These are phyloP conservation scores for Paramecium caudatum DNA, from an alignment of 73 alveolate genomes.

Conservation along the genomic window DNA sequence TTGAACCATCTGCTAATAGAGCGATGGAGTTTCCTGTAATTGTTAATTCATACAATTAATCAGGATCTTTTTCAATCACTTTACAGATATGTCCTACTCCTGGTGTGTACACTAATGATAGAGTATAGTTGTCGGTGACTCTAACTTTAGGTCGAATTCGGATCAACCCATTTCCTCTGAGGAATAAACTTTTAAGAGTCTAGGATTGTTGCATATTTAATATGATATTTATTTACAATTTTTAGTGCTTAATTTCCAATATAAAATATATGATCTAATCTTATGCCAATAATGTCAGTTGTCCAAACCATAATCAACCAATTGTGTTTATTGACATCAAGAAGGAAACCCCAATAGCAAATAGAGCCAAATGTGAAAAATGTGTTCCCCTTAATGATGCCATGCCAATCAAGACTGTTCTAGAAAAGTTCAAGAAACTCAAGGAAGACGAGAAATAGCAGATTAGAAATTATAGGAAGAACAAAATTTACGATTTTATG, in stretches of 20 bases:
- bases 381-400: conserved; percentile 13
- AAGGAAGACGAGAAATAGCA: conserved; percentile 3
- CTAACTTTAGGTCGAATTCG: conserved; percentile 31
- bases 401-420: not conserved
- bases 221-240: not conserved
- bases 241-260: not conserved
- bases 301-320: conserved; percentile 9
- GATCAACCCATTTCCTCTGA: conserved; percentile 37
- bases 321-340: not conserved
- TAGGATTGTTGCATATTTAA: not conserved
- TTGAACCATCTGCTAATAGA: conserved; percentile 80
- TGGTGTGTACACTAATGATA: conserved; percentile 90
- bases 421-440: not conserved
- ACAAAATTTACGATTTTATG: not conserved
- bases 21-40: conserved; percentile 77
- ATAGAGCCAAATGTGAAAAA: not conserved
- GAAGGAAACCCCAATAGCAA: not conserved
- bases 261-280: not conserved
- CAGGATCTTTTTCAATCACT: conserved; percentile 85
- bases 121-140: conserved; percentile 66
- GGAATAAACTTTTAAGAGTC: conserved; percentile 17
- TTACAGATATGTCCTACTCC: conserved; percentile 94
- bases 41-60: conserved; percentile 78
- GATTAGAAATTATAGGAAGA: not conserved
- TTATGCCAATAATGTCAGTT: not conserved